phyloP scores from a whole-genome alignment of 2,329 filamentous ascomycete genomes.

The Seiridium cupressi region DNA sequence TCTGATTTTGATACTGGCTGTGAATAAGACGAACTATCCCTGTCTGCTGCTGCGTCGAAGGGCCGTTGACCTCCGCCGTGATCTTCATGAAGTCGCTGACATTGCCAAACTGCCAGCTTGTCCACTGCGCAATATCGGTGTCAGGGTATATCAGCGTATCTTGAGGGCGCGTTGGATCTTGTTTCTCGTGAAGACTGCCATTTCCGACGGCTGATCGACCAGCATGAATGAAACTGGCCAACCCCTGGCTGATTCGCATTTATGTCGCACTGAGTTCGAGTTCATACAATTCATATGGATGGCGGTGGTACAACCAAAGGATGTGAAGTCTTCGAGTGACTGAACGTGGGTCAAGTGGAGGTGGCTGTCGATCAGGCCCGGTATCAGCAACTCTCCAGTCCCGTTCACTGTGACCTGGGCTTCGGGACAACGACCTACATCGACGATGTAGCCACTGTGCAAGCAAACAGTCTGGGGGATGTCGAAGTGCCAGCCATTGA shows the following conservation, averaged over 20 bases:
- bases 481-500: background rate
- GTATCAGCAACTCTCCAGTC: background rate
- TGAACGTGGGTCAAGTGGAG: background rate
- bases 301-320: background rate
- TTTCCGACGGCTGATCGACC: background rate
- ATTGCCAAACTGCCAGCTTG: constrained; percentile 1
- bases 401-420: background rate
- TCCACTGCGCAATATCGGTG: background rate
- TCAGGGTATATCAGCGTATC: constrained; percentile 1
- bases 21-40: constrained; percentile 5
- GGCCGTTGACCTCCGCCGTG: constrained; percentile 1
- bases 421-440: background rate
- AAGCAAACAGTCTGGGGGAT: background rate
- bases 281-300: background rate
- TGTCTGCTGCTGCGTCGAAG: constrained; percentile 7
- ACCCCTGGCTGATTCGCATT: background rate
- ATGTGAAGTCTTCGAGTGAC: background rate
- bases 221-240: background rate
- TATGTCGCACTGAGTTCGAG: background rate
- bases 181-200: background rate
- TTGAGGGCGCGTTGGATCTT: background rate
- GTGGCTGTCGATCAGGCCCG: background rate
- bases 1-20: background rate
- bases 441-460: background rate
- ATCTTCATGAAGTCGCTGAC: constrained; percentile 4